phyloP scores from a whole-genome alignment of 2,329 filamentous ascomycete genomes.

The Colletotrichum horii region DNA sequence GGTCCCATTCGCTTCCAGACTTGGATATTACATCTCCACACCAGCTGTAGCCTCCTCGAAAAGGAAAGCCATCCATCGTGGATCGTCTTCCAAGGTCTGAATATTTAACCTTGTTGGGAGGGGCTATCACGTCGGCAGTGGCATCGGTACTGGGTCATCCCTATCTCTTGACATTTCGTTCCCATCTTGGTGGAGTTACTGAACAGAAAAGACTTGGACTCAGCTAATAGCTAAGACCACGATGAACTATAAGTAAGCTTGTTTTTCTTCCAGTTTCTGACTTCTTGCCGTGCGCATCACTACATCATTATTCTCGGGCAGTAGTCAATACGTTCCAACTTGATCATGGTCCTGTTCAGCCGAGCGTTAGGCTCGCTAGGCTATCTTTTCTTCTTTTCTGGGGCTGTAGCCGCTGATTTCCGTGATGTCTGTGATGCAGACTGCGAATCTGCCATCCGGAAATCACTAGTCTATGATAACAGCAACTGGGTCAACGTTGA shows the following conservation, averaged over 20 bases:
- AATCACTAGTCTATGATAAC: background rate
- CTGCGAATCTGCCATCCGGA: slow-evolving; percentile 1
- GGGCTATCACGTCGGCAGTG: background rate
- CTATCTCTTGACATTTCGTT: background rate
- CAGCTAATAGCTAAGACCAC: fast-evolving
- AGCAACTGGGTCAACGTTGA: slow-evolving; percentile 8
- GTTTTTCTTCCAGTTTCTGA: fast-evolving
- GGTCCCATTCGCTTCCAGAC: background rate
- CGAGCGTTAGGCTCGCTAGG: background rate
- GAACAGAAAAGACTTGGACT: background rate
- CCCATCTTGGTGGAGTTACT: background rate
- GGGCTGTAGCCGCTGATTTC: background rate
- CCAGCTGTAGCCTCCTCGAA: background rate
- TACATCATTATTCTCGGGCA: fast-evolving
- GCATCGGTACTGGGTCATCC: background rate
- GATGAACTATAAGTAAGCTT: background rate
- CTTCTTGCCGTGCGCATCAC: fast-evolving
- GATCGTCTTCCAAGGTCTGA: background rate
- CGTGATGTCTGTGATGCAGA: slow-evolving; percentile 17
- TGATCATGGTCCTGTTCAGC: fast-evolving
- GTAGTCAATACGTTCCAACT: fast-evolving
- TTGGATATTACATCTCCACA: background rate
- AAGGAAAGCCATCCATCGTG: fast-evolving
- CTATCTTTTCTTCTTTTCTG: background rate
- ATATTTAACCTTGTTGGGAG: background rate